Evolutionary conservation across 352 stramenopile species (phyloP), one percentile per base, ranked within the genome.

Genomic region (Achlya hypogyna): DNA sequence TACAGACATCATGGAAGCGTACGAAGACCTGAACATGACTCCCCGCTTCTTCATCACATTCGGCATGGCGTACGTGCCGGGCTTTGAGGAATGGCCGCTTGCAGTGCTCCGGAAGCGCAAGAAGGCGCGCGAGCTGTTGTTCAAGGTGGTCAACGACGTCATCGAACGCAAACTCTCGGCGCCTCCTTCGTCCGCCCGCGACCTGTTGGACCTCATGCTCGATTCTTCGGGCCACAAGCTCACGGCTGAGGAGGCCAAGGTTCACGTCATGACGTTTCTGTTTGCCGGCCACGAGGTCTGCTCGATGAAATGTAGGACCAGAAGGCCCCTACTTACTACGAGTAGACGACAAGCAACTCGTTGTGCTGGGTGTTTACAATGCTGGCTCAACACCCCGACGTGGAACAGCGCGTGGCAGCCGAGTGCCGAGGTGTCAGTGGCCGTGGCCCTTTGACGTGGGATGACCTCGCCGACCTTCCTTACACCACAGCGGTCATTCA

Each of bases 221-320:
- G 43, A 56, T 0, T 32, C 25, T 5, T 16, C 29, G 18, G 60
- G 59, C 0, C 29, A 47, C 32, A 60, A 23, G 14, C 27, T 60
- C 29, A 40, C 32, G 27, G 16, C 28, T 8, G 51, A 23, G 4
- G 28, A 67, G 22, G 60, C 60, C 3, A 16, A 34, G 6, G 47
- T 42, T 5, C 60, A 67, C 32, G 60, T 67, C 22, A 47, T 67
- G 32, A 67, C 60, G 12, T 67, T 67, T 27, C 23, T 67, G 12
- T 14, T 67, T 0, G 60, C 60, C 20, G 60, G 60, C 31, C 60
- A 67, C 38, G 60, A 67, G 47, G 60, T 67, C n/a, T n/a, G n/a
- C n/a, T n/a, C n/a, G n/a, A n/a, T n/a, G n/a, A n/a, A n/a, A n/a
- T n/a, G n/a, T n/a, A n/a, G n/a, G n/a, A n/a, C n/a, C n/a, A n/a